Evolutionary conservation across 108 stramenopile genomes (phyloP).

Genomic region (Bacterosira constricta): DNA sequence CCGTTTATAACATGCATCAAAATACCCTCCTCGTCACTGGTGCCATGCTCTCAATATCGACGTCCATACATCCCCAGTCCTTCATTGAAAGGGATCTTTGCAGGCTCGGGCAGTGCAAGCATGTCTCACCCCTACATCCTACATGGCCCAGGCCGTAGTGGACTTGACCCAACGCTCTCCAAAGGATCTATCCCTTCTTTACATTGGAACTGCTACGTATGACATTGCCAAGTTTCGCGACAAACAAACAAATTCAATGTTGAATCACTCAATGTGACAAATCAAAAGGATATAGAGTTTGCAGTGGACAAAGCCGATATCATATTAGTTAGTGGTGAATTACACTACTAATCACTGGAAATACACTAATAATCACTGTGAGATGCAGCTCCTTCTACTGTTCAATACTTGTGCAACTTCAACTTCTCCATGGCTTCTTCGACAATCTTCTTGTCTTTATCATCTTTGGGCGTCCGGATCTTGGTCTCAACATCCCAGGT

Average conservation of each 20-base stretch:
- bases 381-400: too few relatives aligned
- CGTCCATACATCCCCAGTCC: slow-evolving; percentile 18
- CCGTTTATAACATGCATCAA: too few relatives aligned
- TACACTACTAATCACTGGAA: too few relatives aligned
- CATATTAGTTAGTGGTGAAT: slow-evolving; percentile 79
- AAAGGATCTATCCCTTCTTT: slow-evolving; percentile 49
- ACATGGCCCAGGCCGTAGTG: slow-evolving; percentile 50
- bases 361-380: too few relatives aligned
- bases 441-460: too few relatives aligned
- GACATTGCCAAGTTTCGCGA: slow-evolving; percentile 56
- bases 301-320: slow-evolving; percentile 58
- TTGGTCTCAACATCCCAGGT: too few relatives aligned
- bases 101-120: slow-evolving; percentile 58
- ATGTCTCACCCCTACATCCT: slow-evolving; percentile 53
- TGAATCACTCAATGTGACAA: slow-evolving; percentile 29
- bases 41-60: slow-evolving; percentile 32
- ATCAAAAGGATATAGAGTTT: slow-evolving; percentile 38
- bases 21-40: too few relatives aligned
- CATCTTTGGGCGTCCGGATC: too few relatives aligned
- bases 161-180: slow-evolving; percentile 21
- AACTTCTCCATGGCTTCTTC: too few relatives aligned
- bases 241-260: slow-evolving; percentile 40
- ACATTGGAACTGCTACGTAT: slow-evolving; percentile 78
- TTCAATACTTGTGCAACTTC: too few relatives aligned
- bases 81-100: slow-evolving; percentile 57